Base-by-base conservation (phyloP, 352 stramenopile species). In the Peronospora farinosa region DNA sequence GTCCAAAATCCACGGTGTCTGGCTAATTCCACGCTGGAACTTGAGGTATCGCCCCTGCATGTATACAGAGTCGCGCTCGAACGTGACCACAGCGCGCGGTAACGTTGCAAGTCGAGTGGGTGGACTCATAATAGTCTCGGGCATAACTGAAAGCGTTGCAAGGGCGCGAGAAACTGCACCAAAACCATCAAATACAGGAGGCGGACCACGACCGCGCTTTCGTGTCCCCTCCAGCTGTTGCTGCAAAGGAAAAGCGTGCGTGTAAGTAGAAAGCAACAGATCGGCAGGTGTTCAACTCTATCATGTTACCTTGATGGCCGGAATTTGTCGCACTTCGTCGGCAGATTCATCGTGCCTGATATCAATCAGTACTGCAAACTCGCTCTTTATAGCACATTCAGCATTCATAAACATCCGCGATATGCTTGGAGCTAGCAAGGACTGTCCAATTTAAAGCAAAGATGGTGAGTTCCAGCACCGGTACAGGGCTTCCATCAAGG, bases 31-130 rank as follows among this genome's bases (percentile, higher is more conserved):
- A 12, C 90, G 81, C 55, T 86, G 69, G 49, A 87, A 88, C 63
- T 97, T 97, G 41, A 92, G 70, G 72, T 97, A 97, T 12, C 86
- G 72, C 2, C 89, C 89, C 27, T 88, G 75, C 27, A 97, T 53
- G 56, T 92, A 96, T 16, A 96, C 72, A 1, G 88, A 75, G 28
- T 92, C 84, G 15, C 84, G 84, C 47, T 91, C 76, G 11, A 93
- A 60, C 19, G 63, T 66, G 2, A 71, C 59, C 1, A 60, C 45
- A 38, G 60, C 73, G 2, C 51, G 68, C 1, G 77, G 73, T 5
- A 45, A 21, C n/a, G 65, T 71, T 7, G 67, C 56, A 7, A 87
- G 53, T 7, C 45, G 53, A 49, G 49, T 47, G 2, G 80, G 80
- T 3, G 80, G 80, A 36, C 77, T 82, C 51, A 76, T 63, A 46